phyloP scores from a whole-genome alignment of 768 basidiomycete genomes.

The Suillus weaverae region DNA sequence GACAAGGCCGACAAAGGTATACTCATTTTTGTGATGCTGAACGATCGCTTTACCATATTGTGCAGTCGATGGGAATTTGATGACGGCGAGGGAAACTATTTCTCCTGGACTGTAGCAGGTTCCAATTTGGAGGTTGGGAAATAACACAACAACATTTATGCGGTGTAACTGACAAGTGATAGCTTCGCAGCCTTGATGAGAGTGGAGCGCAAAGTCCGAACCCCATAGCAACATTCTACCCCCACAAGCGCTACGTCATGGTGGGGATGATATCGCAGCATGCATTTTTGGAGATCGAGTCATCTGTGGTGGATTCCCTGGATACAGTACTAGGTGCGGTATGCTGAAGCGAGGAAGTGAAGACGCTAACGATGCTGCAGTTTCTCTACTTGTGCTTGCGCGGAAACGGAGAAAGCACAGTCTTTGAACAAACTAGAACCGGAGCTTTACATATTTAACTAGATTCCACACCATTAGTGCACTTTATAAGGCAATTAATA shows the following conservation, averaged over 20 bases:
- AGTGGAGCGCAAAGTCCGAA: slow-evolving; percentile 20
- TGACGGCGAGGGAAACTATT: slow-evolving; percentile 23
- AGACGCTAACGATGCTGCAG: slow-evolving; percentile 17
- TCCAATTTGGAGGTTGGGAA: slow-evolving; percentile 15
- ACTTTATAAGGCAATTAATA: slow-evolving; percentile 8
- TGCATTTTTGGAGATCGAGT: slow-evolving; percentile 38
- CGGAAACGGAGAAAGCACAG: slow-evolving; percentile 24
- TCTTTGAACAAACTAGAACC: slow-evolving; percentile 10
- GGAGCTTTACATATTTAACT: slow-evolving; percentile 14
- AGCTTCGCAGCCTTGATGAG: slow-evolving; percentile 32
- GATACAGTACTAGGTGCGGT: slow-evolving; percentile 38
- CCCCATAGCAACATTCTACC: slow-evolving; percentile 36
- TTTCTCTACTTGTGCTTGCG: slow-evolving; percentile 34
- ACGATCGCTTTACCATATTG: background rate
- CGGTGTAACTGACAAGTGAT: background rate
- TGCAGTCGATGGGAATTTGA: slow-evolving; percentile 25
- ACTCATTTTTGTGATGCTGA: background rate
- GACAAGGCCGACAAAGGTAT: slow-evolving; percentile 16
- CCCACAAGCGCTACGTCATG: slow-evolving; percentile 34
- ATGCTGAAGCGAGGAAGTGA: background rate
- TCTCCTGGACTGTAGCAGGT: slow-evolving; percentile 19
- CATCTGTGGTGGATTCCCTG: slow-evolving; percentile 31
- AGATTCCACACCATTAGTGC: slow-evolving; percentile 13
- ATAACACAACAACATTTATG: background rate
- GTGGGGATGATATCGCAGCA: slow-evolving; percentile 36